Base-by-base conservation (phyloP, 2,329 filamentous ascomycete species). In the Colletotrichum cordylinicola region DNA sequence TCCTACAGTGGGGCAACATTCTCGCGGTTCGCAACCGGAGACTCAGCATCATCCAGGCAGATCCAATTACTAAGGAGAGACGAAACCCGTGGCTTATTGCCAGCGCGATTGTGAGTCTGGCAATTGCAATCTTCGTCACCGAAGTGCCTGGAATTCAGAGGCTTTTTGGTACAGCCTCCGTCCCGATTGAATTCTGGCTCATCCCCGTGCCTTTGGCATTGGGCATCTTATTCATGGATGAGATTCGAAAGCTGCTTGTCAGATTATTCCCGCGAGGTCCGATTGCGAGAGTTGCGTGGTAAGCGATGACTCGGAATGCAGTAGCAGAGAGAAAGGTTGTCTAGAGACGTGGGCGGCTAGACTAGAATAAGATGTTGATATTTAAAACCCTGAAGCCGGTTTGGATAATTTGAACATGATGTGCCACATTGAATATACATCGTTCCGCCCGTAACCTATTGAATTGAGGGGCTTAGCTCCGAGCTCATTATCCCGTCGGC, bases 381-480 rank as follows among this genome's bases (percentile, higher is more conserved):
- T 21, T 48, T 2, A 4, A 48, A 12, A 43, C 4, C 0, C 18
- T 21, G 8, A 0, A 48, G 39, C 39, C 0, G 18, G 6, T 1
- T n/a, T 48, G 2, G 9, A 48, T 21, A 52, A 2, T 12, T 21
- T 21, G 10, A 13, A 4, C 4, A 13, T 13, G 0, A 0, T 21
- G n/a, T 13, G n/a, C n/a, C 2, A 1, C 0, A 8, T 21, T 27
- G 24, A 27, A 27, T 27, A 1, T 10, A 4, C n/a, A 21, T 52
- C 10, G 0, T 52, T 52, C 0, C 43, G 43, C n/a, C 1, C 10
- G 18, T 4, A 21, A 8, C n/a, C 4, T 6, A 6, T 48, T 1
- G 10, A 7, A 13, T 48, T 1, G 10, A 7, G 10, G 1, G 9
- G 12, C n/a, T 12, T 13, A 12, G n/a, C 18, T 48, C 0, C 21